Evolutionary conservation across 148 eudicot species (phyloP).

Genomic region (Dianthus caryophyllus): DNA sequence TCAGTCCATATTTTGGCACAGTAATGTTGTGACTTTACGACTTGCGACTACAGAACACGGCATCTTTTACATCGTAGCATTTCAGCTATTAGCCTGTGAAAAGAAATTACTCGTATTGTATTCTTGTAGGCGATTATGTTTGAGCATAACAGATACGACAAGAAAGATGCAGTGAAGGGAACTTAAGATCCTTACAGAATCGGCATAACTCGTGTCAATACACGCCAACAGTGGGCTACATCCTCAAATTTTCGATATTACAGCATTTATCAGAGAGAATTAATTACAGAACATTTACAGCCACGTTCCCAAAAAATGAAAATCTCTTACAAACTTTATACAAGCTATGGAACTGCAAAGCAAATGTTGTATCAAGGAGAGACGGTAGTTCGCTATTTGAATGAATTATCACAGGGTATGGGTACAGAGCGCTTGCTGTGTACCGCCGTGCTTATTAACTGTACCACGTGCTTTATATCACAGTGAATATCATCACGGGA

Average conservation of each 20-base stretch:
- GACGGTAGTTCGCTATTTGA: neutral
- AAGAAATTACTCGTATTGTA: too few relatives aligned
- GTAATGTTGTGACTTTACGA: too few relatives aligned
- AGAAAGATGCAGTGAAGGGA: neutral
- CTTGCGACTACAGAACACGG: too few relatives aligned
- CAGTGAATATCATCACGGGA: too few relatives aligned
- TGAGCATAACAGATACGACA: too few relatives aligned
- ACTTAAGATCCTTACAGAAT: neutral
- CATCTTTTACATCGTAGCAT: too few relatives aligned
- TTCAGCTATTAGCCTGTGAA: too few relatives aligned
- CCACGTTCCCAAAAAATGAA: neutral
- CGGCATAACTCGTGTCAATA: too few relatives aligned
- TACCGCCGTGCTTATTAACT: too few relatives aligned
- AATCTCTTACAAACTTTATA: neutral
- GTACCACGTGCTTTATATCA: too few relatives aligned
- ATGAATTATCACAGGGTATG: neutral
- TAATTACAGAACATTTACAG: constrained; percentile 21
- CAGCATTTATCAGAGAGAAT: neutral
- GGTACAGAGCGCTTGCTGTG: neutral
- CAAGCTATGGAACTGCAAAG: constrained; percentile 5
- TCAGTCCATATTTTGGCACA: too few relatives aligned
- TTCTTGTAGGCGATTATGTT: too few relatives aligned
- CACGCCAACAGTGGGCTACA: neutral
- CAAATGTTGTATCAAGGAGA: neutral
- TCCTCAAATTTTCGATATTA: neutral